A percentile compares a stretch with the other conserved stretches of the same genome.
These are phyloP conservation scores for Globisporangium middletonii DNA, from an alignment of 352 stramenopile species.

Conservation along the genomic window DNA sequence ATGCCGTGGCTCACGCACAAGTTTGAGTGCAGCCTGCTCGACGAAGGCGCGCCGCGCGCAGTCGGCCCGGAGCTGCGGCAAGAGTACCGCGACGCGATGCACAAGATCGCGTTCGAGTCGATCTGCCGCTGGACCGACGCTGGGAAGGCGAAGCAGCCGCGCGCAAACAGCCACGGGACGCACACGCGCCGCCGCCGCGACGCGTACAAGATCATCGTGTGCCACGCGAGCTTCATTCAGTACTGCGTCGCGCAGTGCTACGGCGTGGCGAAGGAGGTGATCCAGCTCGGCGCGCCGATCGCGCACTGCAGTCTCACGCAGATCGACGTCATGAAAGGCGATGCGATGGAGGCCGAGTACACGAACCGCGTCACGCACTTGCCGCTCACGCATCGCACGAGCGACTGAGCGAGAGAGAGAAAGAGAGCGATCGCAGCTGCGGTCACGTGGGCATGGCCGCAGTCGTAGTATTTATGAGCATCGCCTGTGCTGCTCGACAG, in stretches of 20 bases:
- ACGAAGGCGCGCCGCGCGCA: conserved; percentile 58
- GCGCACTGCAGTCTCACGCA: conserved; percentile 70
- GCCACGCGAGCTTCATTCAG: conserved; percentile 76
- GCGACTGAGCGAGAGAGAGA: conserved; percentile 32
- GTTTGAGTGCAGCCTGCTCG: conserved; percentile 63
- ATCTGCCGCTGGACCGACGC: conserved; percentile 56
- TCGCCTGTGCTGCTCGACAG: no score
- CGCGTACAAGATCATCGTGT: conserved; percentile 68
- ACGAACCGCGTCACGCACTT: conserved; percentile 66
- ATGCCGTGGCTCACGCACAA: conserved; percentile 67
- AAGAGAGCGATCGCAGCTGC: no score
- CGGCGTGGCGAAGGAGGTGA: conserved; percentile 63
- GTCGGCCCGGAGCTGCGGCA: conserved; percentile 49
- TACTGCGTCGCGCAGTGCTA: conserved; percentile 64
- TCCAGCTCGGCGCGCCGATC: conserved; percentile 69
- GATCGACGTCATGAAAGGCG: conserved; percentile 45
- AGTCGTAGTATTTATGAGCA: background rate
- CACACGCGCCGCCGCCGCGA: conserved; percentile 13
- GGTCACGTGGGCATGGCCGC: no score
- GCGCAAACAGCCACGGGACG: conserved; percentile 6
- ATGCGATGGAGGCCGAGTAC: conserved; percentile 44
- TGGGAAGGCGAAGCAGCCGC: conserved; percentile 7
- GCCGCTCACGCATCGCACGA: conserved; percentile 66
- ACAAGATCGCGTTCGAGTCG: conserved; percentile 68
- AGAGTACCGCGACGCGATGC: conserved; percentile 71